These are phyloP conservation scores for Suhomyces terraborum DNA, from an alignment of 1,139 yeast genomes.

Conservation along the genomic window DNA sequence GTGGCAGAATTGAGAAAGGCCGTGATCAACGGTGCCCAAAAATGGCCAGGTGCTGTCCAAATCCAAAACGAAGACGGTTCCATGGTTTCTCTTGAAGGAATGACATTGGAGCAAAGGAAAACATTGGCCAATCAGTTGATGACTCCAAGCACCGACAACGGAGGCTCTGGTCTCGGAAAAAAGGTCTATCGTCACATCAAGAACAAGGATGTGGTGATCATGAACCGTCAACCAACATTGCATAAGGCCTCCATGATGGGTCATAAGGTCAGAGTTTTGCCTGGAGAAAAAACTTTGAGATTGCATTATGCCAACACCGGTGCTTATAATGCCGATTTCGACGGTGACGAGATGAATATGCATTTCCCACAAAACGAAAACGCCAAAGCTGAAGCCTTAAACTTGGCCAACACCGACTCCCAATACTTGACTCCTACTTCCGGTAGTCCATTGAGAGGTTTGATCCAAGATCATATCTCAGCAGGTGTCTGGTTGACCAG, in stretches of 20 bases:
- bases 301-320: slow-evolving; percentile 98
- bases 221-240: slow-evolving; percentile 99
- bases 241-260: slow-evolving; percentile 99
- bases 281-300: slow-evolving; percentile 95
- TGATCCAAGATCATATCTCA: slow-evolving; percentile 97
- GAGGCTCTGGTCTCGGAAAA: slow-evolving; percentile 67
- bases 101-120: slow-evolving; percentile 91
- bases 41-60: slow-evolving; percentile 98
- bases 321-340: slow-evolving; percentile 98
- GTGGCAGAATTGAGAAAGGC: slow-evolving; percentile 90
- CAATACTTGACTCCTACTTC: slow-evolving; percentile 98
- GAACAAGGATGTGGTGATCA: slow-evolving; percentile 91
- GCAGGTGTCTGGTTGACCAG: slow-evolving; percentile 98
- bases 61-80: slow-evolving; percentile 97
- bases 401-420: slow-evolving; percentile 94
- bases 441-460: slow-evolving; percentile 97
- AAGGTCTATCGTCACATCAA: slow-evolving; percentile 93
- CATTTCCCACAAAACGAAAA: slow-evolving; percentile 99
- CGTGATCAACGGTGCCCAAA: slow-evolving; percentile 94
- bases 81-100: slow-evolving; percentile 76
- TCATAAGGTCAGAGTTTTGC: slow-evolving; percentile 93
- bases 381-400: slow-evolving; percentile 94
- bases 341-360: slow-evolving; percentile 99
- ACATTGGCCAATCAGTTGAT: slow-evolving; percentile 94
- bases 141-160: slow-evolving; percentile 56